These are phyloP conservation scores for Schizonepeta tenuifolia DNA, from an alignment of 257 asterid species.

Conservation along the genomic window DNA sequence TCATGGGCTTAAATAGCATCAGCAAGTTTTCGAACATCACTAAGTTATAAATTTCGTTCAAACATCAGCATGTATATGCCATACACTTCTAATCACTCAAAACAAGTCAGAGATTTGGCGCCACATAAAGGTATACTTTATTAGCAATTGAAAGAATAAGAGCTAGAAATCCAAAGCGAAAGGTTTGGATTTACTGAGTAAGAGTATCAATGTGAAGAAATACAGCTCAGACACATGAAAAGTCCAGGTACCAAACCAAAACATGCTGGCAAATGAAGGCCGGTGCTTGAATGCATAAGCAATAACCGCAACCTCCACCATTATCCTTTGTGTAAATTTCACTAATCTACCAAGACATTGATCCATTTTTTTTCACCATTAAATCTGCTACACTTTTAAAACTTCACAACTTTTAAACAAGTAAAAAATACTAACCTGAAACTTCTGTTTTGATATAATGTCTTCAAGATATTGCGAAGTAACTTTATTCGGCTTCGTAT, in stretches of 20 bases:
- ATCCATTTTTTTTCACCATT: slow-evolving; percentile 9
- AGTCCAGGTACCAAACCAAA: slow-evolving; percentile 14
- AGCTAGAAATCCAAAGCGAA: neutral
- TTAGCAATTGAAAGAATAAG: neutral
- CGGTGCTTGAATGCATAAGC: neutral
- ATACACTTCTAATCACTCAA: slow-evolving; percentile 9
- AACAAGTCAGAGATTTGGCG: neutral
- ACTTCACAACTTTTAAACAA: neutral
- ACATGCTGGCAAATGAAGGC: neutral
- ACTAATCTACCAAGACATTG: neutral
- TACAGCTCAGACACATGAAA: slow-evolving; percentile 6
- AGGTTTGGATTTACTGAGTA: neutral
- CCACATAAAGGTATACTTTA: neutral
- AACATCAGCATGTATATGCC: neutral
- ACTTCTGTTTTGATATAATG: slow-evolving; percentile 45
- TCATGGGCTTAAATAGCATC: slow-evolving; percentile 4
- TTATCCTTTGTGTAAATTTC: slow-evolving; percentile 10
- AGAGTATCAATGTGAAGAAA: neutral
- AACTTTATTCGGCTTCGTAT: neutral
- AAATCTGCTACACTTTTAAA: neutral
- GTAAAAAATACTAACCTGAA: slow-evolving; percentile 47
- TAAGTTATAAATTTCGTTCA: neutral
- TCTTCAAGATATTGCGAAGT: slow-evolving; percentile 30
- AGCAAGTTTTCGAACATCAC: neutral
- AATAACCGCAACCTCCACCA: neutral